phyloP scores from a whole-genome alignment of 139 green algal species.

The Edaphochlamys debaryana region DNA sequence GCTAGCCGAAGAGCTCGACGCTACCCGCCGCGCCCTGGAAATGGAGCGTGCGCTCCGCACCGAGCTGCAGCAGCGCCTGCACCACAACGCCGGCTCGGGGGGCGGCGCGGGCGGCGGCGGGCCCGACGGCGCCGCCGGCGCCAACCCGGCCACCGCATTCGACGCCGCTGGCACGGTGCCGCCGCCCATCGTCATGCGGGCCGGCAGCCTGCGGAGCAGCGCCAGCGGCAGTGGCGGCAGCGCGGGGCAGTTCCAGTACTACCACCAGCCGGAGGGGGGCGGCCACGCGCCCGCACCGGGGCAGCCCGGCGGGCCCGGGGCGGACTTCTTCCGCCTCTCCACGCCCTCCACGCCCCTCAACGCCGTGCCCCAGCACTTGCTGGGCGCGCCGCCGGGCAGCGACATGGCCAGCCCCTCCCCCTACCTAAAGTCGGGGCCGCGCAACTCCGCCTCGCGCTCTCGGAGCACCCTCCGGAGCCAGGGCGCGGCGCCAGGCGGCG shows the following conservation, averaged over 20 bases:
- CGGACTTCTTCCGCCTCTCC: conserved; percentile 29
- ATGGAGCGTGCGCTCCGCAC: conserved; percentile 32
- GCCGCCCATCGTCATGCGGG: neutral
- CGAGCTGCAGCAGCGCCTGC: conserved; percentile 32
- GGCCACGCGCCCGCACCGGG: no score
- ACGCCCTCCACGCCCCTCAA: conserved; percentile 34
- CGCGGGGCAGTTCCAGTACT: neutral
- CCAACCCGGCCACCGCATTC: conserved; percentile 18
- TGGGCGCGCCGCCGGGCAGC: neutral
- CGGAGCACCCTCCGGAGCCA: no score
- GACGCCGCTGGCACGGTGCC: neutral
- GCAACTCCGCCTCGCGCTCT: no score
- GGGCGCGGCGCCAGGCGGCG: neutral
- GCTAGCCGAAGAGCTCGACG: conserved; percentile 33
- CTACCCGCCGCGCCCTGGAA: conserved; percentile 17
- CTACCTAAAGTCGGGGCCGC: no score
- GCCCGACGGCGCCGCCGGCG: neutral
- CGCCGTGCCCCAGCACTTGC: neutral
- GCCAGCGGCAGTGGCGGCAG: neutral
- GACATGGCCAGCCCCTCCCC: no score
- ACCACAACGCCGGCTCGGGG: neutral
- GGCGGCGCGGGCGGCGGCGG: neutral
- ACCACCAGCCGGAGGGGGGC: no score
- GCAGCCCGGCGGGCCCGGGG: no score
- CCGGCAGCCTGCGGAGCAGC: conserved; percentile 17